Percentiles rank a stretch among this genome's conserved stretches.
These are phyloP conservation scores for Cryphonectria japonica DNA, from an alignment of 2,329 filamentous ascomycete species.

Conservation along the genomic window DNA sequence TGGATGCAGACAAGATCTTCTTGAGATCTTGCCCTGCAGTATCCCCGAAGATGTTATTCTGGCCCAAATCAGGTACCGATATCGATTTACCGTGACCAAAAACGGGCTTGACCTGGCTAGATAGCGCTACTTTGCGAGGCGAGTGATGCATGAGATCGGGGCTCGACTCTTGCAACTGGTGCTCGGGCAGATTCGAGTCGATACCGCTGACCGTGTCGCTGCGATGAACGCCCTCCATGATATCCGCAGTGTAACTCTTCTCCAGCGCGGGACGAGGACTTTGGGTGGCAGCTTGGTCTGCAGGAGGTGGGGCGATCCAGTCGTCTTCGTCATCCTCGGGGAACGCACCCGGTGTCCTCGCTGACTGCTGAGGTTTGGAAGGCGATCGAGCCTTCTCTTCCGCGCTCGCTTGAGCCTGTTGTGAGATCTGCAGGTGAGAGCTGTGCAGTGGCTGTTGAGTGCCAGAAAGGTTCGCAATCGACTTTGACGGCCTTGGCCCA, in stretches of 20 bases:
- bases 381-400: constrained; percentile 36
- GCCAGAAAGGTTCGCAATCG: constrained; percentile 44
- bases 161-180: constrained; percentile 40
- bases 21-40: constrained; percentile 45
- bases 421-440: constrained; percentile 37
- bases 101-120: constrained; percentile 34
- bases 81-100: constrained; percentile 63
- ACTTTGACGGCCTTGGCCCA: constrained; percentile 52
- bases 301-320: constrained; percentile 61
- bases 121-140: constrained; percentile 36
- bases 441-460: constrained; percentile 38
- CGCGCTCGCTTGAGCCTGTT: constrained; percentile 34
- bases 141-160: constrained; percentile 33
- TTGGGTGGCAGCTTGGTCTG: constrained; percentile 41
- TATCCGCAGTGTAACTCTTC: constrained; percentile 65
- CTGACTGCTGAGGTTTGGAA: constrained; percentile 39
- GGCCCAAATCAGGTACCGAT: constrained; percentile 61
- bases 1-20: constrained; percentile 66
- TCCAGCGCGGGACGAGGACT: constrained; percentile 56
- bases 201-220: constrained; percentile 53
- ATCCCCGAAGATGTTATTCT: constrained; percentile 31
- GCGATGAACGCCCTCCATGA: constrained; percentile 60
- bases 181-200: constrained; percentile 51
- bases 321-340: constrained; percentile 64
- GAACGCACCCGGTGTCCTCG: constrained; percentile 61